A percentile compares a stretch with the other conserved stretches of the same genome.
phyloP scores from a whole-genome alignment of 1,284 basidiomycete species.

The Cutaneotrichosporon daszewskae region DNA sequence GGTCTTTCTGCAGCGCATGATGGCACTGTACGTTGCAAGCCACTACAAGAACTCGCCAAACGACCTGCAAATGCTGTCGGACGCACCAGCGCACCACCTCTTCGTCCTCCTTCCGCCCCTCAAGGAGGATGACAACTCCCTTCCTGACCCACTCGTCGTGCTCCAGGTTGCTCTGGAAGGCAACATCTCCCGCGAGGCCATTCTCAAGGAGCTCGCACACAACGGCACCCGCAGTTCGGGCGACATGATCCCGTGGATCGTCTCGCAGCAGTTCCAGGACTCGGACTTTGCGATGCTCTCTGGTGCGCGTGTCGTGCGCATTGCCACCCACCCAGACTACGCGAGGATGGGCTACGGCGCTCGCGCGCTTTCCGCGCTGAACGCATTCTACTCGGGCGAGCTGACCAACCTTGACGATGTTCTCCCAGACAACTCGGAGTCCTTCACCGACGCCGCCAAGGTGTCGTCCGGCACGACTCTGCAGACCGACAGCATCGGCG shows the following conservation, averaged over 20 bases:
- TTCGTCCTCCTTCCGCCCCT: constrained; percentile 93
- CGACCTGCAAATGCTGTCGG: constrained; percentile 91
- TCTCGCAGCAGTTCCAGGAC: constrained; percentile 91
- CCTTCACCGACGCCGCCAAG: constrained; percentile 9
- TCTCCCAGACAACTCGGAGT: neutral
- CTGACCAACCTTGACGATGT: constrained; percentile 82
- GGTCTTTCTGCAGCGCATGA: constrained; percentile 94
- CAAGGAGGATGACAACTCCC: constrained; percentile 72
- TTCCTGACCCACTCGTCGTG: constrained; percentile 92
- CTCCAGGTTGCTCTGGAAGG: constrained; percentile 95
- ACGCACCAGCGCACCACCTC: constrained; percentile 93
- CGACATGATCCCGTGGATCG: constrained; percentile 96
- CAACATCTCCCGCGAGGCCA: constrained; percentile 77
- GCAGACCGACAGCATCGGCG: constrained; percentile 65
- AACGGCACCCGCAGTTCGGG: constrained; percentile 57
- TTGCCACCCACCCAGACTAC: constrained; percentile 97
- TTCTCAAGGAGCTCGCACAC: constrained; percentile 75
- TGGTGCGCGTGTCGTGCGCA: constrained; percentile 84
- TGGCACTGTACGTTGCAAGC: constrained; percentile 92
- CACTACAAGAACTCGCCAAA: constrained; percentile 99
- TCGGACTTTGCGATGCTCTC: constrained; percentile 86
- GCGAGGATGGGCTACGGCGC: constrained; percentile 96
- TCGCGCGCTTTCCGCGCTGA: constrained; percentile 79
- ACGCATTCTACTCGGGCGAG: constrained; percentile 88
- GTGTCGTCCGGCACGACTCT: constrained; percentile 49